Conservation (phyloP, 1,284 basidiomycete species). For the Ganoderma meredithae region DNA sequence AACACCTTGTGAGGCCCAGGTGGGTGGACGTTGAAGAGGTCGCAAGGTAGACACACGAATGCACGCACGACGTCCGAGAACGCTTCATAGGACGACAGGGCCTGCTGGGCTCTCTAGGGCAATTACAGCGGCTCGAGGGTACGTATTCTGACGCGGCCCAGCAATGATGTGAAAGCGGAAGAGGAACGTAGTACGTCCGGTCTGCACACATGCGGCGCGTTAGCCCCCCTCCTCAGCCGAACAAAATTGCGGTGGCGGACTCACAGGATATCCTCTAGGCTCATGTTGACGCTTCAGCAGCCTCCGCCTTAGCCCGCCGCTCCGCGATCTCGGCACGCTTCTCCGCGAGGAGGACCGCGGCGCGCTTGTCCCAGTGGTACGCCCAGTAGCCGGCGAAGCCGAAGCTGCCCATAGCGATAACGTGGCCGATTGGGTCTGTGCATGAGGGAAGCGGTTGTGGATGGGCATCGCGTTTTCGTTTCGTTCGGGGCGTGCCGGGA, state of each 20-base stretch:
- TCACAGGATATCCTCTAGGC: neutral
- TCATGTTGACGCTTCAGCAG: slow-evolving; percentile 33
- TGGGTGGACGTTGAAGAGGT: neutral
- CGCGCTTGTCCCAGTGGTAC: slow-evolving; percentile 67
- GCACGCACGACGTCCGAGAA: slow-evolving; percentile 19
- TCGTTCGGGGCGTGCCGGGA: neutral
- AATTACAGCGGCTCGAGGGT: neutral
- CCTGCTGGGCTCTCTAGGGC: neutral
- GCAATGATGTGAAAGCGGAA: neutral
- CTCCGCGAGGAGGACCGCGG: slow-evolving; percentile 63
- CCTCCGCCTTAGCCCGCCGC: slow-evolving; percentile 49
- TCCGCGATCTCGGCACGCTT: slow-evolving; percentile 66
- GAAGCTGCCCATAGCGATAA: slow-evolving; percentile 70
- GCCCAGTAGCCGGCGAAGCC: slow-evolving; percentile 75
- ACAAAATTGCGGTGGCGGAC: neutral
- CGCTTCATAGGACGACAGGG: slow-evolving; percentile 25
- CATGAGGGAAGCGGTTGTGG: neutral
- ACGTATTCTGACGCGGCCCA: neutral
- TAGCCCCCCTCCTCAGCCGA: neutral
- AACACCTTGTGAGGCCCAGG: neutral
- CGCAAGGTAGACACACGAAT: neutral
- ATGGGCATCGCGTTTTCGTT: neutral
- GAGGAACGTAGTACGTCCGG: neutral
- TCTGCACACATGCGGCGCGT: neutral
- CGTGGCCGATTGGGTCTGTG: slow-evolving; percentile 69